phyloP scores from a whole-genome alignment of 2,329 filamentous ascomycete genomes.

The Aspergillus vadensis region DNA sequence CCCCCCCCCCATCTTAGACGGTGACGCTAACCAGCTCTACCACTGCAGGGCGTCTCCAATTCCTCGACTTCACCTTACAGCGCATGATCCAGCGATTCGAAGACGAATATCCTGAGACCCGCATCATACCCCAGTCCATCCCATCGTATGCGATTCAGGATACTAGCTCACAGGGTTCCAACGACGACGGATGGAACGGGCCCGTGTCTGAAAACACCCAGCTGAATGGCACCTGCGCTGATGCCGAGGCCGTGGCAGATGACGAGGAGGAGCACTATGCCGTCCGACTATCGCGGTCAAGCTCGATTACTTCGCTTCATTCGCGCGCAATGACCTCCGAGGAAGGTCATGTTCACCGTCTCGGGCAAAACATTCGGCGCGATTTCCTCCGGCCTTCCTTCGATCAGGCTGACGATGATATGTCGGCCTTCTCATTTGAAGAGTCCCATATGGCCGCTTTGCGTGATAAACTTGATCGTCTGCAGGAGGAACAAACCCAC shows the following conservation, averaged over 20 bases:
- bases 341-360: conserved; percentile 70
- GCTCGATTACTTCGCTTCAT: conserved; percentile 68
- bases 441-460: conserved; percentile 50
- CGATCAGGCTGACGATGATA: conserved; percentile 39
- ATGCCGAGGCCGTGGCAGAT: conserved; percentile 38
- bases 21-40: conserved; percentile 8
- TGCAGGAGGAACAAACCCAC: conserved; percentile 46
- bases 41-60: conserved; percentile 68
- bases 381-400: conserved; percentile 59
- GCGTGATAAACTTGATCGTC: conserved; percentile 45
- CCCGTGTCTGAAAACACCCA: conserved; percentile 36
- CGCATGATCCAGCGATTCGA: conserved; percentile 95
- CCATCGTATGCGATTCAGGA: conserved; percentile 26
- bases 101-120: conserved; percentile 90
- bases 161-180: conserved; percentile 38
- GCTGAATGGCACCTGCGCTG: conserved; percentile 26
- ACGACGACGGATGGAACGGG: conserved; percentile 29
- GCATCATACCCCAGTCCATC: conserved; percentile 46
- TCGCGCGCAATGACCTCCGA: conserved; percentile 66
- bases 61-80: conserved; percentile 84
- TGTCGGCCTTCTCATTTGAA: conserved; percentile 36
- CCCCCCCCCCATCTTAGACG: background rate
- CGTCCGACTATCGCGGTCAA: conserved; percentile 58
- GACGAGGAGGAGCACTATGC: conserved; percentile 49
- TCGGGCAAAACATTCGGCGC: conserved; percentile 67